These are phyloP conservation scores for Apophysomyces elegans DNA, from an alignment of 371 early-diverging fungal species.

Conservation along the genomic window DNA sequence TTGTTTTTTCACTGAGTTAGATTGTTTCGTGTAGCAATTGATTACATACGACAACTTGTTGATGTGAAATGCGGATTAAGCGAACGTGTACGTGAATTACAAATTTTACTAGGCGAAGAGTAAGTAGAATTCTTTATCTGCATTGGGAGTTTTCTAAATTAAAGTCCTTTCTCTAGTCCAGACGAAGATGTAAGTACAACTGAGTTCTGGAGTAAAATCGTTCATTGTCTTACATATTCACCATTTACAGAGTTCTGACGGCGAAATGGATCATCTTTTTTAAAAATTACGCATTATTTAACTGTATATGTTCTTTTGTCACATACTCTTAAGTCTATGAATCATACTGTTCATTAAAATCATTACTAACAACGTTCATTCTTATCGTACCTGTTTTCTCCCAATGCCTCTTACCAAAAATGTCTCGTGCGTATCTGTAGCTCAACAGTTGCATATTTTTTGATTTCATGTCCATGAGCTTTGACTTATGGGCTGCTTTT, in stretches of 20 bases:
- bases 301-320: background rate
- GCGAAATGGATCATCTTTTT: constrained; percentile 2
- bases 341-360: background rate
- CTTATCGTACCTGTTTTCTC: background rate
- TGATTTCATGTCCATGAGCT: no score
- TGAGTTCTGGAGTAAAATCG: background rate
- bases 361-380: no score
- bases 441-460: background rate
- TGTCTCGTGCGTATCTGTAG: background rate
- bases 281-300: background rate
- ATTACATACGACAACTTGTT: constrained; percentile 25
- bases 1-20: constrained; percentile 8
- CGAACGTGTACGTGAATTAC: constrained; percentile 12
- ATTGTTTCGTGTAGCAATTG: constrained; percentile 9
- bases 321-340: background rate
- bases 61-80: constrained; percentile 8
- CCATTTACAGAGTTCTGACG: constrained; percentile 15
- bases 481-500: no score
- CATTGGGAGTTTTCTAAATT: background rate
- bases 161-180: background rate
- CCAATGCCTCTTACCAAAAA: background rate
- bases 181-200: constrained; percentile 16
- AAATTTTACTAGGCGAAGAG: constrained; percentile 13
- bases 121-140: constrained; percentile 6
- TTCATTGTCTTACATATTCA: background rate